A percentile compares a stretch with the other conserved stretches of the same genome.
Evolutionary conservation across 495 filamentous ascomycete genomes (phyloP).

Genomic region (Acidiella bohemica): DNA sequence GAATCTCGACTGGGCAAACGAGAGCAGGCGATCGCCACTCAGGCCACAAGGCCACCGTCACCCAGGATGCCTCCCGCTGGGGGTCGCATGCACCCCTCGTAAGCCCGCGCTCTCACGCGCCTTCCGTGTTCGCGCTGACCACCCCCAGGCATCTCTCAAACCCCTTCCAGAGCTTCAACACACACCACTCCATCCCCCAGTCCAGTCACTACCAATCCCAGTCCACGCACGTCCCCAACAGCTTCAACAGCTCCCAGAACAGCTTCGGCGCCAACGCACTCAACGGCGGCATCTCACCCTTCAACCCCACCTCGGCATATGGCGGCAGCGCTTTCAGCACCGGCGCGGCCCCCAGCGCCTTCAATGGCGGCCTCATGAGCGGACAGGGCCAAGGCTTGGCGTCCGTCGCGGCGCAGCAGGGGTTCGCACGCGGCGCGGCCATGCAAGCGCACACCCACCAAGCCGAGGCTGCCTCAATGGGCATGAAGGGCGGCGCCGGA

Average conservation of each 20-base stretch:
- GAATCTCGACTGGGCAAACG: too few relatives aligned
- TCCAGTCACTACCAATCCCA: slow-evolving; percentile 38
- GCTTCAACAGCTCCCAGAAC: slow-evolving; percentile 13
- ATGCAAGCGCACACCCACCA: slow-evolving; percentile 50
- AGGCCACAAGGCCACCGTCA: too few relatives aligned
- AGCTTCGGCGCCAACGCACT: slow-evolving; percentile 21
- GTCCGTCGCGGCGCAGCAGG: slow-evolving; percentile 79
- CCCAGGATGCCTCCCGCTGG: slow-evolving; percentile 40
- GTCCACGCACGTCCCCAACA: slow-evolving; percentile 44
- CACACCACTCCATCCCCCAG: slow-evolving; percentile 28
- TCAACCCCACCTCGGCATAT: slow-evolving; percentile 16
- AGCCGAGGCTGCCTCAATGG: slow-evolving; percentile 24
- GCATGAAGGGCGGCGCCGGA: slow-evolving; percentile 38
- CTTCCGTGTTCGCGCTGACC: too few relatives aligned
- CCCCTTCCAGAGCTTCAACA: slow-evolving; percentile 37
- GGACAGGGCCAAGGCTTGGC: slow-evolving; percentile 68
- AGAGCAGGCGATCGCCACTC: too few relatives aligned
- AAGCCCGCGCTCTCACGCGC: too few relatives aligned
- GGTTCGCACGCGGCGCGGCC: slow-evolving; percentile 64
- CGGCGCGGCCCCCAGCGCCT: slow-evolving; percentile 18
- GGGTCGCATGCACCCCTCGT: slow-evolving; percentile 41
- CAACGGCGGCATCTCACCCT: slow-evolving; percentile 20
- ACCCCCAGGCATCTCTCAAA: slow-evolving; percentile 39
- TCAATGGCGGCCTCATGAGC: slow-evolving; percentile 36
- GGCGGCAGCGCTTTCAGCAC: slow-evolving; percentile 19